A percentile compares a stretch with the other conserved stretches of the same genome.
These are phyloP conservation scores for Candida sp. DNA, from an alignment of 1,139 yeast species.

Conservation along the genomic window DNA sequence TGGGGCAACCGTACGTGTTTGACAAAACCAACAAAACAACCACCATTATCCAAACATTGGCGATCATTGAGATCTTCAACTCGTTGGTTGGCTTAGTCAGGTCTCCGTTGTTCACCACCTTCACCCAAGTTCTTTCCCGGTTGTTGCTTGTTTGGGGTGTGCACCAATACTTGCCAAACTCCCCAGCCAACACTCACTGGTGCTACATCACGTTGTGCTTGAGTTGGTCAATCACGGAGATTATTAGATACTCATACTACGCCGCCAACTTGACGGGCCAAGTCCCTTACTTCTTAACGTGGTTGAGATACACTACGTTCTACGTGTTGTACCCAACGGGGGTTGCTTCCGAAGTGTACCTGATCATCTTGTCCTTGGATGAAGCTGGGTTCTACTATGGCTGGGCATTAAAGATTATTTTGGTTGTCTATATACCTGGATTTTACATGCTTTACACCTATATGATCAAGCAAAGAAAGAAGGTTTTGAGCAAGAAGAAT, in stretches of 20 bases:
- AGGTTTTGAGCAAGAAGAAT: slow-evolving; percentile 47
- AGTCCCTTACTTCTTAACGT: slow-evolving; percentile 66
- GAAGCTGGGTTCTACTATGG: slow-evolving; percentile 64
- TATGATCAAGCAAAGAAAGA: slow-evolving; percentile 87
- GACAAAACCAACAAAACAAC: slow-evolving; percentile 62
- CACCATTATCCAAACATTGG: slow-evolving; percentile 79
- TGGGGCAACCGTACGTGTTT: slow-evolving; percentile 66
- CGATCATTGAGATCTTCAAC: slow-evolving; percentile 81
- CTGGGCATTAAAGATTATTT: slow-evolving; percentile 55
- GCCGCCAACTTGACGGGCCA: slow-evolving; percentile 67
- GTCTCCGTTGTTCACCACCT: slow-evolving; percentile 84
- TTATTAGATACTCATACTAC: slow-evolving; percentile 85
- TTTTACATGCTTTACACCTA: slow-evolving; percentile 84
- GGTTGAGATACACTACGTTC: slow-evolving; percentile 85
- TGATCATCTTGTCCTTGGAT: slow-evolving; percentile 70
- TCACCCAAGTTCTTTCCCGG: slow-evolving; percentile 87
- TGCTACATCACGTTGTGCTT: slow-evolving; percentile 67
- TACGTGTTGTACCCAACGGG: slow-evolving; percentile 89
- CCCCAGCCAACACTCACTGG: slow-evolving; percentile 65
- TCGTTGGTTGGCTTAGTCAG: slow-evolving; percentile 79
- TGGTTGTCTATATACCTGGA: slow-evolving; percentile 83
- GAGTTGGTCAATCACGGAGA: slow-evolving; percentile 94
- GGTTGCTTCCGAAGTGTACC: slow-evolving; percentile 79
- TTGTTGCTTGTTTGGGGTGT: slow-evolving; percentile 85
- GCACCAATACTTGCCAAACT: slow-evolving; percentile 70